Evolutionary conservation across 225 moss, liverwort and hornwort species (phyloP).

Genomic region (Climacium dendroides): DNA sequence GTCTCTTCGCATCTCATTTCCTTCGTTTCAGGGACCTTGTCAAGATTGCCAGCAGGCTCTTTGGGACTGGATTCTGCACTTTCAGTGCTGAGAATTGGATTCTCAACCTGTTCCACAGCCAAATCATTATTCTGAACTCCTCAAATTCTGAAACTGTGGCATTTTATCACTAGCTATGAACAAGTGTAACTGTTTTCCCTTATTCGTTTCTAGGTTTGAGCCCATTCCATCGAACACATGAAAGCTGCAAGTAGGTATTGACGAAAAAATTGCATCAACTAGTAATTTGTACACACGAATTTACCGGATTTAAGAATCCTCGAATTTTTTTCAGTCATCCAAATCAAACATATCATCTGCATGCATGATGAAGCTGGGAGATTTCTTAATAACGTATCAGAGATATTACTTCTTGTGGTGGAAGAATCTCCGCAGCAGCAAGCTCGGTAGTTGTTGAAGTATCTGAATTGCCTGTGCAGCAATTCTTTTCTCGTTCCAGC

Average conservation of each 20-base stretch:
- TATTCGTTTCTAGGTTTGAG: not conserved
- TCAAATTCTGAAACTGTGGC: not conserved
- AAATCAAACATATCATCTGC: not conserved
- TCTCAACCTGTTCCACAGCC: not conserved
- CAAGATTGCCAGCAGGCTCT: not conserved
- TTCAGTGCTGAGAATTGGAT: not conserved
- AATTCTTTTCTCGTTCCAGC: not conserved
- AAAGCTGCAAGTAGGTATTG: not conserved
- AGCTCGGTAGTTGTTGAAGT: not conserved
- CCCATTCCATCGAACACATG: too few species aligned
- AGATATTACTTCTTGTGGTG: not conserved
- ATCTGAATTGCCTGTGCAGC: not conserved
- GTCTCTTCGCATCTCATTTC: not conserved
- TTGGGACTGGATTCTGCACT: not conserved
- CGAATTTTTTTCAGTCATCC: too few species aligned
- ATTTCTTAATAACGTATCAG: not conserved
- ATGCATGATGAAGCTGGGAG: not conserved
- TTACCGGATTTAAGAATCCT: too few species aligned
- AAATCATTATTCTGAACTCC: not conserved
- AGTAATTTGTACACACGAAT: not conserved
- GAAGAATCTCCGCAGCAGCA: not conserved
- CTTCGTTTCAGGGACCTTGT: not conserved
- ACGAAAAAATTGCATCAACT: too few species aligned
- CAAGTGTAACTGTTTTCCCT: not conserved
- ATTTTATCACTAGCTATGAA: not conserved